These are phyloP conservation scores for Aspergillus spinulosporus DNA, from an alignment of 2,329 filamentous ascomycete species.

Conservation along the genomic window DNA sequence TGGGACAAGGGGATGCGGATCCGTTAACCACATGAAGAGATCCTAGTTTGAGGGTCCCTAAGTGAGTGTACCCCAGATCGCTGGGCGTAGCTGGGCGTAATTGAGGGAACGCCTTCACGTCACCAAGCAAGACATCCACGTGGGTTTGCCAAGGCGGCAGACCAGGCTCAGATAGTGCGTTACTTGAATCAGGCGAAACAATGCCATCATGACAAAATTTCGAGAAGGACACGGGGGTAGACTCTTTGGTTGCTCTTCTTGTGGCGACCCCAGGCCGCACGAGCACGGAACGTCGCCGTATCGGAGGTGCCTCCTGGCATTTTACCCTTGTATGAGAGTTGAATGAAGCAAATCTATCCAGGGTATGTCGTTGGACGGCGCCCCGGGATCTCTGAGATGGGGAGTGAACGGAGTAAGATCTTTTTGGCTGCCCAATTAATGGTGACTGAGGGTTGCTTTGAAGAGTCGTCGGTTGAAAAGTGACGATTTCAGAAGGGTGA, in stretches of 20 bases:
- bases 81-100: conserved; percentile 30
- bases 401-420: conserved; percentile 34
- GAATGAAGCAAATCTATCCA: conserved; percentile 34
- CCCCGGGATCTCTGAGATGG: conserved; percentile 27
- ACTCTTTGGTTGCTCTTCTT: conserved; percentile 29
- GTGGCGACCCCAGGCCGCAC: conserved; percentile 39
- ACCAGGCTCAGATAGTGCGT: conserved; percentile 17
- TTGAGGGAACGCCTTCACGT: conserved; percentile 15
- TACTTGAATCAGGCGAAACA: conserved; percentile 10
- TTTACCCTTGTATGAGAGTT: conserved; percentile 37
- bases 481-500: conserved; percentile 21
- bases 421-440: conserved; percentile 22
- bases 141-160: conserved; percentile 18
- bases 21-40: conserved; percentile 44
- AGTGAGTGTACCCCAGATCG: conserved; percentile 40
- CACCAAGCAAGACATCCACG: conserved; percentile 18
- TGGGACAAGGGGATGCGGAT: conserved; percentile 40
- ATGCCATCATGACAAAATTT: conserved; percentile 28
- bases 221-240: conserved; percentile 22
- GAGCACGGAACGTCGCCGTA: conserved; percentile 40
- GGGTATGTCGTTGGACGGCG: conserved; percentile 25
- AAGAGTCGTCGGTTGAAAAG: conserved; percentile 25
- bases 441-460: conserved; percentile 19
- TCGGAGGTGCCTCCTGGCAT: conserved; percentile 37
- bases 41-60: conserved; percentile 42